Base-by-base conservation (phyloP, 495 filamentous ascomycete species). In the Neurospora sp. region DNA sequence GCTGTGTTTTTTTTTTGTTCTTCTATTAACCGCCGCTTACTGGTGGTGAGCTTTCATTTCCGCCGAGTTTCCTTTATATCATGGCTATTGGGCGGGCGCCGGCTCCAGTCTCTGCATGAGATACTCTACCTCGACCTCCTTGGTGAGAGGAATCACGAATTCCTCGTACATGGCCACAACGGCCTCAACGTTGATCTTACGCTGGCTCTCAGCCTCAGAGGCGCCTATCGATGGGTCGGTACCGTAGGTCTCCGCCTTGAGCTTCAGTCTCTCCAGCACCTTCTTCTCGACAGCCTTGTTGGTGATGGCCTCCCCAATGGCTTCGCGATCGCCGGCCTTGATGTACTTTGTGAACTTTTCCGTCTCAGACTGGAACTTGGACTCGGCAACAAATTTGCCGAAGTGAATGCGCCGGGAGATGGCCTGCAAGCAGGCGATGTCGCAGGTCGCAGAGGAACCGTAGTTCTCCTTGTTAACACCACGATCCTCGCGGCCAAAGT, bases 301-400 rank as follows among this genome's bases (percentile, higher is more conserved):
- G 41, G 96, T 98, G 81, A 99, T 99, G 23, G 94, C 94, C 39
- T 87, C 90, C 79, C 90, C 94, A 74, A 99, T 93, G 4, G 90
- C 96, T 12, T 86, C 81, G 5, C 93, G 85, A 83, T 99, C 94
- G 71, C 85, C 89, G 14, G 87, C 90, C 76, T 88, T 88, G 81
- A 99, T 98, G 83, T 98, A 80, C 71, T 83, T 80, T 1, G 93
- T 93, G 81, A 94, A 98, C 72, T 79, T 84, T 77, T 95, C 93
- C 39, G 90, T 88, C 76, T 97, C 93, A 73, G 92, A 89, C 77
- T 87, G 89, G 81, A 98, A 99, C 86, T 99, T 99, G n/a, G 92
- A 91, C 85, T 99, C 96, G 12, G 96, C 96, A 5, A 99, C 96
- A 78, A 98, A 98, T 85, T 97, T 99, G 72, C 96, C 96, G 82